Base-by-base conservation (phyloP, 1,284 basidiomycete genomes). In the Mycena sp. region DNA sequence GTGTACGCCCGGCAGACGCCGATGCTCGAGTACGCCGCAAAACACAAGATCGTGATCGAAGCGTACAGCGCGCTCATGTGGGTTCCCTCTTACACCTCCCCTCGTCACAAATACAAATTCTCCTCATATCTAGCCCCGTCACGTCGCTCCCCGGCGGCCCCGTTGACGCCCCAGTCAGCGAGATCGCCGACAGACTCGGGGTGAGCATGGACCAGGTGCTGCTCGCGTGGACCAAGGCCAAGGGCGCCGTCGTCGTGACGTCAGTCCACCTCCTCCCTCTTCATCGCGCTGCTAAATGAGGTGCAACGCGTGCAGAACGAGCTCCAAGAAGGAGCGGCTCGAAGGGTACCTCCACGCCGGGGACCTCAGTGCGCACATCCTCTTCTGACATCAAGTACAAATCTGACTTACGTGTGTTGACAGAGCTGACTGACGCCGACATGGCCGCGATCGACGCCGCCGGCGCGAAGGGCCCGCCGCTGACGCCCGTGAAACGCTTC, bases 51-150 rank as follows among this genome's bases (percentile, higher is more conserved):
- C 67, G 80, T 87, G 23, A 85, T 87, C 38, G 91, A 93, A 76
- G 91, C 87, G 0, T 94, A 92, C 76, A 87, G 89, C 58, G 81
- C 84, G 50, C 80, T 94, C 19, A 83, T 81, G 87, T 90, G 64
- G 21, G 84, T 76, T 23, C 11, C 10, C 43, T 6, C 40, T 10
- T 38, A 11, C 12, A 12, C 7, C 28, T 51, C 12, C 7, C 1
- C 10, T 29, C 28, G 19, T 26, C 11, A 23, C 17, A 21, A 23
- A n/a, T 23, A 10, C 3, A 23, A 10, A 12, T 26, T 46, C 3
- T 38, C 9, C 23, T 16, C 4, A 23, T 17, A 0, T 35, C 56
- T 67, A 89, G 87, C 61, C 89, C 90, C 1, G 82, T 92, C 40
- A 92, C 90, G 1, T 74, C 70, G 16, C 77, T 74, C 25, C 86